These are phyloP conservation scores for Candida koratica DNA, from an alignment of 805 yeast species.

Conservation along the genomic window DNA sequence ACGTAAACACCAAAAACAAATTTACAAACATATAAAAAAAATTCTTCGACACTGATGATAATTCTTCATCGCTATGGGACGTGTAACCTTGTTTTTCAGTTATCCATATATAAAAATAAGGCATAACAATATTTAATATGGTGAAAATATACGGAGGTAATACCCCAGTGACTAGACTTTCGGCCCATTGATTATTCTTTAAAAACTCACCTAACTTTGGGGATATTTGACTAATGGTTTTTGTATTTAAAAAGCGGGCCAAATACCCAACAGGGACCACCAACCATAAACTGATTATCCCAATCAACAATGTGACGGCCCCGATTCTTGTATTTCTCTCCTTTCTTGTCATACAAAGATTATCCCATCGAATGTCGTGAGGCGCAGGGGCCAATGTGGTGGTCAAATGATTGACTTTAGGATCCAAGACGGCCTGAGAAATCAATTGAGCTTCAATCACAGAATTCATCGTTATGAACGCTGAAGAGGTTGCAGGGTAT, in stretches of 20 bases:
- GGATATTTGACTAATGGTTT: constrained; percentile 75
- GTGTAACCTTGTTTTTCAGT: constrained; percentile 84
- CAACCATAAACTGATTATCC: constrained; percentile 65
- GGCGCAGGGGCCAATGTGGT: constrained; percentile 93
- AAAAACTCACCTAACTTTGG: constrained; percentile 74
- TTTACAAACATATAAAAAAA: constrained; percentile 93
- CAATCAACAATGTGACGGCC: constrained; percentile 61
- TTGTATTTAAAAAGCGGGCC: constrained; percentile 75
- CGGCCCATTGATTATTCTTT: constrained; percentile 64
- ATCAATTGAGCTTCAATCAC: constrained; percentile 96
- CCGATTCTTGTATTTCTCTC: constrained; percentile 66
- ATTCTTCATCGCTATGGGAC: constrained; percentile 88
- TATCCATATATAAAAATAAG: constrained; percentile 80
- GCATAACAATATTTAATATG: constrained; percentile 73
- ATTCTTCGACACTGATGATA: constrained; percentile 85
- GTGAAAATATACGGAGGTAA: constrained; percentile 91
- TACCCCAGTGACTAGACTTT: constrained; percentile 77
- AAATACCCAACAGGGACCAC: constrained; percentile 80
- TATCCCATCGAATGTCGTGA: constrained; percentile 90
- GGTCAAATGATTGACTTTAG: constrained; percentile 76
- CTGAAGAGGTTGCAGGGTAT: constrained; percentile 82
- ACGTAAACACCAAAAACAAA: constrained; percentile 86
- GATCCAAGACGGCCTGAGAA: constrained; percentile 92
- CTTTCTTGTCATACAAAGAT: constrained; percentile 72
- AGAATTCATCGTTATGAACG: constrained; percentile 90